Evolutionary conservation across 345 rosid genomes (phyloP).

Genomic region (Acer yangbiense): DNA sequence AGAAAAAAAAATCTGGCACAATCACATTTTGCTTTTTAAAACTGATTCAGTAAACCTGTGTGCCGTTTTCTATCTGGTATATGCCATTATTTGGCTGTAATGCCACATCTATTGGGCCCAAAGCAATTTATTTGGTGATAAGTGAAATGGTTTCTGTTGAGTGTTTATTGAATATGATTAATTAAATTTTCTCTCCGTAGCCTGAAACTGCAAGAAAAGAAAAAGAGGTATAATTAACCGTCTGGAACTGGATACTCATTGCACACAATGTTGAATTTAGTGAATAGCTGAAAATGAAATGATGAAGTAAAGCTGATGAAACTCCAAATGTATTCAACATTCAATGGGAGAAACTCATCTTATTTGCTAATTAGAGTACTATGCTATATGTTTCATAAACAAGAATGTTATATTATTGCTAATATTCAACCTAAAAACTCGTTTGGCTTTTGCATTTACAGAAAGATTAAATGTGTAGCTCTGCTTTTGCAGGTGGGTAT

Average conservation of each 20-base stretch:
- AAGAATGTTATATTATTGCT: not conserved
- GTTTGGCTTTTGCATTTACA: not conserved
- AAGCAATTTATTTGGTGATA: not conserved
- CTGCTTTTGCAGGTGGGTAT: constrained; percentile 64
- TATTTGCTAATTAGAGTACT: not conserved
- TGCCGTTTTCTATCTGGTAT: not conserved
- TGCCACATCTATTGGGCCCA: not conserved
- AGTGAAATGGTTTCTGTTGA: not conserved
- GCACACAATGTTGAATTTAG: not conserved
- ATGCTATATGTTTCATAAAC: not conserved
- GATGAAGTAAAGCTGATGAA: constrained; percentile 1
- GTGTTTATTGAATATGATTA: not conserved
- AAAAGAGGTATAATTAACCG: not conserved
- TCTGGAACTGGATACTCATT: not conserved
- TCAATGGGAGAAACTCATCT: not conserved
- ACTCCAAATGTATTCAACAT: not conserved
- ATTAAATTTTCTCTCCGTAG: not conserved
- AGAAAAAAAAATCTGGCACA: not conserved
- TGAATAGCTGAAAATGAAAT: not conserved
- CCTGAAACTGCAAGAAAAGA: not conserved
- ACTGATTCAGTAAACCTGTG: not conserved
- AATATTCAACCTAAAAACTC: not conserved
- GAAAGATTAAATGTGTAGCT: not conserved
- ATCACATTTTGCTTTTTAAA: not conserved
- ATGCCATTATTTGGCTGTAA: not conserved